Evolutionary conservation across 177 flowering plant species (phyloP).

Genomic region (Vitis hybrid): DNA sequence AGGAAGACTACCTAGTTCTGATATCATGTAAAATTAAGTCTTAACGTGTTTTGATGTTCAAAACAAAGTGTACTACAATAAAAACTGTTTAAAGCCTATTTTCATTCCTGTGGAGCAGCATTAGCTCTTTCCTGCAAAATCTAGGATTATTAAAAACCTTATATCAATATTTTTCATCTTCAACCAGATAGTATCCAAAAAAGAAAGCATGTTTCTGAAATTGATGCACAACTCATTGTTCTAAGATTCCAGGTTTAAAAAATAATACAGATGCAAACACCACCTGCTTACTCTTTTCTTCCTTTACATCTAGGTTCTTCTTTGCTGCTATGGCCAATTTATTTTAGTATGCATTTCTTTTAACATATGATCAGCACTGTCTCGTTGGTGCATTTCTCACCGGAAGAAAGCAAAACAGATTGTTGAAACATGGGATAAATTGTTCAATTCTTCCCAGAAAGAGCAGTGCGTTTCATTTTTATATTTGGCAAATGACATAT

Average conservation of each 20-base stretch:
- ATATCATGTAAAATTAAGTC: too few relatives aligned
- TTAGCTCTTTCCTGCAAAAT: background rate
- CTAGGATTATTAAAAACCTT: background rate
- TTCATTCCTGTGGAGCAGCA: background rate
- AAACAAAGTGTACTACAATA: too few relatives aligned
- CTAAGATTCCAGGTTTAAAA: background rate
- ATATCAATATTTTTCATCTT: background rate
- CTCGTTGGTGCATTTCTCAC: slow-evolving; percentile 58
- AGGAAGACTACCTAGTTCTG: too few relatives aligned
- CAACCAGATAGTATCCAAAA: background rate
- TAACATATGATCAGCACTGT: slow-evolving; percentile 44
- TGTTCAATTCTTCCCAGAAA: slow-evolving; percentile 48
- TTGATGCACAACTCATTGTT: background rate
- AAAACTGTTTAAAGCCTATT: background rate
- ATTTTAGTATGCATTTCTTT: slow-evolving; percentile 17
- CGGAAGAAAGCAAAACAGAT: slow-evolving; percentile 63
- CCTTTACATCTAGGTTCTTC: background rate
- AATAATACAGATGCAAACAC: background rate
- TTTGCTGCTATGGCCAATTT: too few relatives aligned
- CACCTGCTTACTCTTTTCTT: background rate
- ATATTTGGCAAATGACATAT: slow-evolving; percentile 64
- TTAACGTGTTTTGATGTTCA: too few relatives aligned
- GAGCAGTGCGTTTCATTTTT: slow-evolving; percentile 55
- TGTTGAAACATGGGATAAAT: slow-evolving; percentile 65
- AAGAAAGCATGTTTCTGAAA: background rate